phyloP scores from a whole-genome alignment of 495 filamentous ascomycete species.

The Tuber calosporum region DNA sequence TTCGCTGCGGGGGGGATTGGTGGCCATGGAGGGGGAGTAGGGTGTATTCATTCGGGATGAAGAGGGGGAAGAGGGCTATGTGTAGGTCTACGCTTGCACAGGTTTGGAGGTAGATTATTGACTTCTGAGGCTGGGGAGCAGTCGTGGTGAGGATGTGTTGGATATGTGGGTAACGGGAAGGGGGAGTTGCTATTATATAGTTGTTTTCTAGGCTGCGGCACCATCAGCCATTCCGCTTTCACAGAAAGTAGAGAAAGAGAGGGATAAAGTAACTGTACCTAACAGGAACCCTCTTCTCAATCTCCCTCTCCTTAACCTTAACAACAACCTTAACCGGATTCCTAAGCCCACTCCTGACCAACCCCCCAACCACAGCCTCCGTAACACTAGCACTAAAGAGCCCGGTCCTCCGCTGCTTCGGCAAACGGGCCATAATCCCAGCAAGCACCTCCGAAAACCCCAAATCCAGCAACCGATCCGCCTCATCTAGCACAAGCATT shows the following conservation, averaged over 20 bases:
- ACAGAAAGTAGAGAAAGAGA: not conserved
- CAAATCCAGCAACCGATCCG: constrained; percentile 85
- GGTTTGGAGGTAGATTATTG: constrained; percentile 90
- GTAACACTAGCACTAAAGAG: constrained; percentile 88
- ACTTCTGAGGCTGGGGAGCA: constrained; percentile 59
- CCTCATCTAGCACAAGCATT: constrained; percentile 85
- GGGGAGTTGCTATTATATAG: constrained; percentile 64
- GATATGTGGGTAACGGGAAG: constrained; percentile 49
- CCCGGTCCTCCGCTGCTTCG: constrained; percentile 88
- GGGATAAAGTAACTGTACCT: constrained; percentile 43
- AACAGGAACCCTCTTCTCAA: constrained; percentile 82
- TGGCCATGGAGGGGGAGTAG: constrained; percentile 85
- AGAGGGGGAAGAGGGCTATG: constrained; percentile 60
- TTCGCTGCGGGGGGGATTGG: constrained; percentile 50
- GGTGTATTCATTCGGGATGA: constrained; percentile 57
- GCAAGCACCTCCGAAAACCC: constrained; percentile 88
- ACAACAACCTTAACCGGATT: constrained; percentile 92
- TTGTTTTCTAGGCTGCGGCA: constrained; percentile 70
- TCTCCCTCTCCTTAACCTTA: constrained; percentile 64
- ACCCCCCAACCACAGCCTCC: constrained; percentile 76
- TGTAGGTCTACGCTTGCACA: constrained; percentile 96
- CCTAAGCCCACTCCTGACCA: constrained; percentile 82
- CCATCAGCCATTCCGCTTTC: not conserved
- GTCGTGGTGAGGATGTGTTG: constrained; percentile 58
- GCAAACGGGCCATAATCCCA: constrained; percentile 72